Evolutionary conservation across 1,284 basidiomycete species (phyloP), one percentile per base, ranked within the genome.

Genomic region (Athelia sp.): DNA sequence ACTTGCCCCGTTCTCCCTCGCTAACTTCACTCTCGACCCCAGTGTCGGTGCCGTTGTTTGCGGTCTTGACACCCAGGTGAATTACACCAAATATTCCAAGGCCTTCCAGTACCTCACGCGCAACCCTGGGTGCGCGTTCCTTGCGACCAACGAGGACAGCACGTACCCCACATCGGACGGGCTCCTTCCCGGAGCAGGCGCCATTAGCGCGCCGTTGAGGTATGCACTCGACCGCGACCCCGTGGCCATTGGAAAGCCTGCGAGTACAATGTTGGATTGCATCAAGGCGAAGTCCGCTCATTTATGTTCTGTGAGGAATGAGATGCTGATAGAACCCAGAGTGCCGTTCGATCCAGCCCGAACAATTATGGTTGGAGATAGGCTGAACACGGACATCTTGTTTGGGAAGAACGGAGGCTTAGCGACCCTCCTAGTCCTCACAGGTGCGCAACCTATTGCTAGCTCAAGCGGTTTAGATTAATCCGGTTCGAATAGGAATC

Each of bases 321-420:
- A 11, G 18, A 21, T 6, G n/a, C 15, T 40, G 36, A 44, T 38
- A 31, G 45, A 4, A 40, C 52, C 17, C 58, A 93, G 91, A 67
- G 84, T 95, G 58, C 65, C 89, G 43, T 94, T 92, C 63, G 89
- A 98, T 66, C 88, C 88, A 32, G 70, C 76, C 50, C 76, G 85
- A 45, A 94, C 95, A 1, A 81, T 99, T 61, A 97, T 99, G 90
- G 79, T 98, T 38, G 96, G 96, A 35, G 96, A 99, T 68, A 82
- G 97, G 51, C 75, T 99, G 53, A 87, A 92, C 60, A 99, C 97
- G 1, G 97, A 99, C 68, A 93, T 97, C 59, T 69, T 89, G 44
- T 99, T 99, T 60, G 96, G 93, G 43, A 79, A 91, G 65, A 79
- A 80, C 43, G 93, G 93, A 21, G 90, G 90, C 13, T 75, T 98